Evolutionary conservation across 768 basidiomycete genomes (phyloP).

Genomic region (Lanmaoa rubissima): DNA sequence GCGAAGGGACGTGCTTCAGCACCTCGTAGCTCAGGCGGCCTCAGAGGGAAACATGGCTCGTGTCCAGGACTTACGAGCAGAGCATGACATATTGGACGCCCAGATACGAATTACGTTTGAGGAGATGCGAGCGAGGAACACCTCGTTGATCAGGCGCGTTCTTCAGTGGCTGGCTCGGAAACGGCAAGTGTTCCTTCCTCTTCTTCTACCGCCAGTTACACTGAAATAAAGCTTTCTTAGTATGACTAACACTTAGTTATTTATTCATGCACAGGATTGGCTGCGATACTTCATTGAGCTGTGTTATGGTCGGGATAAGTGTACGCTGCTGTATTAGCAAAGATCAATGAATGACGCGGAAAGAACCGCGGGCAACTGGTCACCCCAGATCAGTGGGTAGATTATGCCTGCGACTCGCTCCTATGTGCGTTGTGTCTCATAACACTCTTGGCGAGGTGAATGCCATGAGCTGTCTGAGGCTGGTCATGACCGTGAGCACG

Average conservation of each 20-base stretch:
- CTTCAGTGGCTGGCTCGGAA: conserved; percentile 5
- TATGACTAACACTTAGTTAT: neutral
- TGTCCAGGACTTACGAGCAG: neutral
- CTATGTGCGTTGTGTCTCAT: too few relatives aligned
- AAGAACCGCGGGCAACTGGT: too few relatives aligned
- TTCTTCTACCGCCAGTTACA: neutral
- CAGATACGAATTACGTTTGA: neutral
- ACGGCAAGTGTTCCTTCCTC: neutral
- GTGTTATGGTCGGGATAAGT: neutral
- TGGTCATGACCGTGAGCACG: too few relatives aligned
- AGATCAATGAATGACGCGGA: too few relatives aligned
- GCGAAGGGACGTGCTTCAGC: neutral
- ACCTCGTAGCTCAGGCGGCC: neutral
- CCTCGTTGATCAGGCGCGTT: neutral
- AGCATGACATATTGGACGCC: neutral
- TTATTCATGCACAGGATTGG: neutral
- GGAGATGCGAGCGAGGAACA: conserved; percentile 1
- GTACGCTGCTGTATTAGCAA: too few relatives aligned
- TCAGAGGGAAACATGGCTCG: neutral
- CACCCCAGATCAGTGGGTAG: too few relatives aligned
- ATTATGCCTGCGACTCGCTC: too few relatives aligned
- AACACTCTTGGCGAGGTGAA: too few relatives aligned
- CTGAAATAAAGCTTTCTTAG: neutral
- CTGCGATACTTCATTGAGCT: neutral
- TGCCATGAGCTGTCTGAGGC: too few relatives aligned